Evolutionary conservation across 139 green algal species (phyloP).

Genomic region (Chlorella sp.): DNA sequence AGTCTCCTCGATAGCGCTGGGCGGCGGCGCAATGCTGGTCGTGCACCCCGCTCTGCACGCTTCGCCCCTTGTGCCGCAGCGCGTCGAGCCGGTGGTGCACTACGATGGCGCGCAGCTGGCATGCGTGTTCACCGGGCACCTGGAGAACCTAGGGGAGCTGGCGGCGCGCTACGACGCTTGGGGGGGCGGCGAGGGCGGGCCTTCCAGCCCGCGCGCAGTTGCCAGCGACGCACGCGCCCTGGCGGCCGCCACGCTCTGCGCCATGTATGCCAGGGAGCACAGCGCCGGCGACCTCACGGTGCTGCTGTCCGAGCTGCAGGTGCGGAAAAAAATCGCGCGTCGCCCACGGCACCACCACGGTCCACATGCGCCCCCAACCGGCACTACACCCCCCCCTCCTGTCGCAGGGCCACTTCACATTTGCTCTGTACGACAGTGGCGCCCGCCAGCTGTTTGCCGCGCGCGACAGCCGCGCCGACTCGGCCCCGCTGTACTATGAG

Average conservation of each 20-base stretch:
- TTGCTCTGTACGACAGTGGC: conserved; percentile 68
- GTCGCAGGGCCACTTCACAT: conserved; percentile 72
- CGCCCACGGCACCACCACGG: too few relatives aligned
- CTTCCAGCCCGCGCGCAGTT: conserved; percentile 3
- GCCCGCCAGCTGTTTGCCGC: conserved; percentile 68
- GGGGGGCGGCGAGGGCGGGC: conserved; percentile 5
- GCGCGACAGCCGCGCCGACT: conserved; percentile 19
- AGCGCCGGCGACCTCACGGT: conserved; percentile 54
- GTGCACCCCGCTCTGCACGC: too few relatives aligned
- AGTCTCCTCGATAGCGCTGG: too few relatives aligned
- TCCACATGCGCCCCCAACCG: too few relatives aligned
- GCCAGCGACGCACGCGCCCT: conserved; percentile 3
- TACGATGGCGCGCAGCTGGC: conserved; percentile 33
- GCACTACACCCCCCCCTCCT: background rate
- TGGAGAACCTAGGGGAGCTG: conserved; percentile 65
- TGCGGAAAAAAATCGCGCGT: too few relatives aligned
- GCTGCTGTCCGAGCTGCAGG: conserved; percentile 77
- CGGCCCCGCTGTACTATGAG: conserved; percentile 60
- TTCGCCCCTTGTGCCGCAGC: conserved; percentile 34
- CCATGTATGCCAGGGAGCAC: conserved; percentile 47
- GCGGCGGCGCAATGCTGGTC: conserved; percentile 17
- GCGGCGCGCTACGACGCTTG: conserved; percentile 29
- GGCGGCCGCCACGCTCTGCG: conserved; percentile 33
- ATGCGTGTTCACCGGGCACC: conserved; percentile 36
- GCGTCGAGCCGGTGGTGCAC: conserved; percentile 45